Percentiles rank a stretch among this genome's conserved stretches.
phyloP scores from a whole-genome alignment of 192 early-diverging fungal species.

The Backusella sp. region DNA sequence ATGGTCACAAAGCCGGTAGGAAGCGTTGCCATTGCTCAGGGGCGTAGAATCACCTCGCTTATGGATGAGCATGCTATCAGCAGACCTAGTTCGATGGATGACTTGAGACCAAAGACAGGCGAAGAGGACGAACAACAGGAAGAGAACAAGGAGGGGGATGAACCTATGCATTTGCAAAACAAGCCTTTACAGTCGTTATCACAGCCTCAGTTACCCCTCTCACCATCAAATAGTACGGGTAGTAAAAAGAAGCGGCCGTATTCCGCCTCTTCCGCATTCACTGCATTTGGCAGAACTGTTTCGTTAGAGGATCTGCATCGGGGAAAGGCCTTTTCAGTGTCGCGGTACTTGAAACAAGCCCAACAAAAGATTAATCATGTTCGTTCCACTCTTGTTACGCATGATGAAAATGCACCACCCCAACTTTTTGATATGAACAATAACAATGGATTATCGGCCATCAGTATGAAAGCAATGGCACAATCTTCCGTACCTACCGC shows the following conservation, averaged over 20 bases:
- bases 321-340: conserved; percentile 66
- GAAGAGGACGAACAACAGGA: neutral
- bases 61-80: neutral
- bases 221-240: conserved; percentile 24
- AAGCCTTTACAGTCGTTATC: conserved; percentile 34
- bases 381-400: conserved; percentile 7
- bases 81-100: neutral
- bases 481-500: conserved; percentile 26
- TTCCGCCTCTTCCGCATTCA: conserved; percentile 30
- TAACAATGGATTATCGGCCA: conserved; percentile 10
- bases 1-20: conserved; percentile 61
- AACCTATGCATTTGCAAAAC: conserved; percentile 27
- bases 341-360: conserved; percentile 36
- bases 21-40: conserved; percentile 79
- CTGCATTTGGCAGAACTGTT: conserved; percentile 51
- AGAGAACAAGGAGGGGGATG: neutral
- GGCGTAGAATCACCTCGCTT: conserved; percentile 52
- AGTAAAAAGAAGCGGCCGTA: neutral
- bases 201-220: conserved; percentile 36
- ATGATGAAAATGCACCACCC: conserved; percentile 11
- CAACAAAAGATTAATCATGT: conserved; percentile 30
- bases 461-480: conserved; percentile 22
- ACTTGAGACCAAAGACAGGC: neutral
- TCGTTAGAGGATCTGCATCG: conserved; percentile 68
- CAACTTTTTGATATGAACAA: conserved; percentile 8